Evolutionary conservation across 2,329 filamentous ascomycete genomes (phyloP).

Genomic region (Sporothrix protearum): DNA sequence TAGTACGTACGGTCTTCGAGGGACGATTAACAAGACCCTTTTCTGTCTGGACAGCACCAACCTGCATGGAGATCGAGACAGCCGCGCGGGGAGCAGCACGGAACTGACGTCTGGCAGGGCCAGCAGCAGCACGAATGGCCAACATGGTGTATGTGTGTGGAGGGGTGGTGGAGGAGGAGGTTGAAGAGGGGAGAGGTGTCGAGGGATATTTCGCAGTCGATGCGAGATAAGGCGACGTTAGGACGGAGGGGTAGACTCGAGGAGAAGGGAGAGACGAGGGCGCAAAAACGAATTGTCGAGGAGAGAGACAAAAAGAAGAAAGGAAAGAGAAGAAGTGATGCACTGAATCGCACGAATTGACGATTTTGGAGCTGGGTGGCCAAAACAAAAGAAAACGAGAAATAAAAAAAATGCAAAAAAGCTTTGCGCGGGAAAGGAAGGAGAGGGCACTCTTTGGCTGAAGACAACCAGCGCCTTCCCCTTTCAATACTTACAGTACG

Average conservation of each 20-base stretch:
- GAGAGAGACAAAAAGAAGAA: neutral
- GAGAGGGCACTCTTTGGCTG: slow-evolving; percentile 11
- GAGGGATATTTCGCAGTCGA: slow-evolving; percentile 10
- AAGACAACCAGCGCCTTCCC: slow-evolving; percentile 17
- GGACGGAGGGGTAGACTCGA: neutral
- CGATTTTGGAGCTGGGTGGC: slow-evolving; percentile 15
- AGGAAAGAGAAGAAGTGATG: neutral
- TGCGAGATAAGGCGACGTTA: neutral
- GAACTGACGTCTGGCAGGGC: slow-evolving; percentile 72
- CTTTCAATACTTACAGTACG: too few species aligned
- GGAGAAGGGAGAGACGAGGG: neutral
- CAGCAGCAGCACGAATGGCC: slow-evolving; percentile 72
- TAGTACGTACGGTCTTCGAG: neutral
- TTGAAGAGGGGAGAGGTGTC: neutral
- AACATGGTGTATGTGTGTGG: slow-evolving; percentile 60
- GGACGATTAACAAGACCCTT: neutral
- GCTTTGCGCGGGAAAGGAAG: slow-evolving; percentile 22
- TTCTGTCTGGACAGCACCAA: slow-evolving; percentile 40
- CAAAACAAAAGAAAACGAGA: neutral
- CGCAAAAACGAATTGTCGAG: neutral
- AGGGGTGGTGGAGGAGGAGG: slow-evolving; percentile 16
- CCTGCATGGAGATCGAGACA: slow-evolving; percentile 52
- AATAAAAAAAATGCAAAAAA: slow-evolving; percentile 14
- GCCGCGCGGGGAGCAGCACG: slow-evolving; percentile 61
- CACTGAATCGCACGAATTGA: slow-evolving; percentile 2